Percentiles rank a stretch among this genome's conserved stretches.
Evolutionary conservation across 2,329 filamentous ascomycete genomes (phyloP).

Genomic region (Penicillium aurantiogriseum): DNA sequence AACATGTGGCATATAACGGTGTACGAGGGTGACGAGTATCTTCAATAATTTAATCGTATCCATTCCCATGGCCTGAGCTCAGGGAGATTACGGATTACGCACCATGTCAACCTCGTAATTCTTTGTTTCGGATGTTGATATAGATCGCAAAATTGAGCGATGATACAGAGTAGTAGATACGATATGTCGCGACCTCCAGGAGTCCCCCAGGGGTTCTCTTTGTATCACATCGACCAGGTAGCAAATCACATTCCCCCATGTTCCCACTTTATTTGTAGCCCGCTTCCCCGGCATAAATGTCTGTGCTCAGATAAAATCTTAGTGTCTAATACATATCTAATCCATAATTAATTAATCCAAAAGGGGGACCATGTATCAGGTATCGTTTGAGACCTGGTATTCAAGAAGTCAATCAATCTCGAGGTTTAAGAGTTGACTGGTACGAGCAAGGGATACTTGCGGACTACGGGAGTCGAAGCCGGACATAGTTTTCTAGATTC

Average conservation of each 20-base stretch:
- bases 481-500: constrained; percentile 17
- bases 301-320: constrained; percentile 9
- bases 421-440: constrained; percentile 7
- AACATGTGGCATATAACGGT: neutral
- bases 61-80: neutral
- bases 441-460: constrained; percentile 22
- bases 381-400: constrained; percentile 2
- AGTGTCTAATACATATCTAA: constrained; percentile 1
- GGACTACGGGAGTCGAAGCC: constrained; percentile 16
- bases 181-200: neutral
- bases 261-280: constrained; percentile 13
- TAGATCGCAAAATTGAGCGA: constrained; percentile 5
- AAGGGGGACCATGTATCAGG: neutral
- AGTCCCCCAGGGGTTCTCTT: neutral
- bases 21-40: neutral
- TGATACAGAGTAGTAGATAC: neutral
- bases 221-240: constrained; percentile 8
- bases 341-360: neutral
- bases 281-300: constrained; percentile 11
- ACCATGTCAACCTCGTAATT: neutral
- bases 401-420: neutral
- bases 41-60: neutral
- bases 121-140: constrained; percentile 3
- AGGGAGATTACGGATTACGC: neutral
- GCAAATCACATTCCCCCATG: constrained; percentile 21